phyloP scores from a whole-genome alignment of 352 stramenopile genomes.

The Aphanomyces cochlioides region DNA sequence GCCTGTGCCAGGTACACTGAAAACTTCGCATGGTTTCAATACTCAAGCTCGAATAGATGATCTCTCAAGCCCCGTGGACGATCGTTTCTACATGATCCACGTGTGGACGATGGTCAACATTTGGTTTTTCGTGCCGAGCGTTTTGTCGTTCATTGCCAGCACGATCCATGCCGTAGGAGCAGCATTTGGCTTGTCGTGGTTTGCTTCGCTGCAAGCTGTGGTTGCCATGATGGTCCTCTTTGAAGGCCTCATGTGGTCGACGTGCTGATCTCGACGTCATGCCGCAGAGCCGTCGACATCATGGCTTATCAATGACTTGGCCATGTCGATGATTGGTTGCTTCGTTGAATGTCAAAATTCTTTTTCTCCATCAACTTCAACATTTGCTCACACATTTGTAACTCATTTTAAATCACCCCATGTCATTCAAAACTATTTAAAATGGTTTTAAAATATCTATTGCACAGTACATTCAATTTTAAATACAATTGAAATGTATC shows the following conservation, averaged over 20 bases:
- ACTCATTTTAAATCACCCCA: neutral
- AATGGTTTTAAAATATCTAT: conserved; percentile 5
- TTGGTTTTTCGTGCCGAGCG: neutral
- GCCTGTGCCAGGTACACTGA: conserved; percentile 46
- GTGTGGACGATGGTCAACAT: neutral
- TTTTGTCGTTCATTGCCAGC: neutral
- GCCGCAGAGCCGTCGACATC: neutral
- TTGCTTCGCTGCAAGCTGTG: neutral
- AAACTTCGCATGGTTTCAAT: neutral
- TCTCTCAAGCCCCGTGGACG: neutral
- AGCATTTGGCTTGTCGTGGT: neutral
- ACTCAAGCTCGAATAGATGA: neutral
- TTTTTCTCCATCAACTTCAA: no score
- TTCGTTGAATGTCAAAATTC: neutral
- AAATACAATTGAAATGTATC: neutral
- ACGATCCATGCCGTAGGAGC: neutral
- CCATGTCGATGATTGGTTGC: neutral
- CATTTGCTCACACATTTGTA: no score
- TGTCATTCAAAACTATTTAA: neutral
- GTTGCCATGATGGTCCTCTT: neutral
- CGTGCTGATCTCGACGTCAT: neutral
- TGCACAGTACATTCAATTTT: neutral
- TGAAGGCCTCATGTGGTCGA: neutral
- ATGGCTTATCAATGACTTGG: neutral
- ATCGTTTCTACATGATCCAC: neutral